A percentile compares a stretch with the other conserved stretches of the same genome.
These are phyloP conservation scores for Diaporthe australafricana DNA, from an alignment of 2,329 filamentous ascomycete species.

Conservation along the genomic window DNA sequence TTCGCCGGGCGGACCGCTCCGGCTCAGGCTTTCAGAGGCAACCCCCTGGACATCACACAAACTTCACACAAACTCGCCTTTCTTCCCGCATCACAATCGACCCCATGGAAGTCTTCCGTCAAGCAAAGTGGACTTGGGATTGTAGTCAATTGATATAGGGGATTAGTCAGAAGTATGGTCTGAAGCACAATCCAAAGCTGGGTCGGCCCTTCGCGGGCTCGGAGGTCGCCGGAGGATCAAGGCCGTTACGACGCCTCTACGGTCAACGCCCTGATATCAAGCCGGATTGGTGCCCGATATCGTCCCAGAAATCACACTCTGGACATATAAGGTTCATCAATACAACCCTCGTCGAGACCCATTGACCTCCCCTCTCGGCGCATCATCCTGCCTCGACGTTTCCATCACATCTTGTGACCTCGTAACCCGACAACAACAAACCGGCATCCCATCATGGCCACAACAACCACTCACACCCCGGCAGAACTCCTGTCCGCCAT, in stretches of 20 bases:
- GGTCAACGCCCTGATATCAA: not conserved
- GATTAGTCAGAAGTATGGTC: not conserved
- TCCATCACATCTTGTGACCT: not conserved
- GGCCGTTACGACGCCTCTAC: not conserved
- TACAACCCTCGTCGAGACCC: not conserved
- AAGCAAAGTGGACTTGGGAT: not conserved
- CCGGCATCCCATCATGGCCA: conserved; percentile 20
- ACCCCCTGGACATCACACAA: not conserved
- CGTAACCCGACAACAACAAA: not conserved
- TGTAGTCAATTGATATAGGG: not conserved
- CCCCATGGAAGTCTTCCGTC: fast-evolving
- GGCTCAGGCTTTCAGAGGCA: not conserved
- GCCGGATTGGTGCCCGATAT: not conserved
- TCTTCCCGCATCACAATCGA: not conserved
- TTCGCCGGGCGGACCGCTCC: conserved; percentile 11
- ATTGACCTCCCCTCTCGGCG: not conserved
- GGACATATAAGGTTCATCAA: not conserved
- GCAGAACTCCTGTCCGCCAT: conserved; percentile 52
- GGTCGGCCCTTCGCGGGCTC: conserved; percentile 1
- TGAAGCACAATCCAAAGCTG: not conserved
- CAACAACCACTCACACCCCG: conserved; percentile 42
- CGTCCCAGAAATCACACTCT: not conserved
- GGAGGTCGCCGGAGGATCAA: conserved; percentile 7
- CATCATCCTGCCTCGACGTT: not conserved
- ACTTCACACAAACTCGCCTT: not conserved